Base-by-base conservation (phyloP, 352 stramenopile species). In the Blastocystis sp. region DNA sequence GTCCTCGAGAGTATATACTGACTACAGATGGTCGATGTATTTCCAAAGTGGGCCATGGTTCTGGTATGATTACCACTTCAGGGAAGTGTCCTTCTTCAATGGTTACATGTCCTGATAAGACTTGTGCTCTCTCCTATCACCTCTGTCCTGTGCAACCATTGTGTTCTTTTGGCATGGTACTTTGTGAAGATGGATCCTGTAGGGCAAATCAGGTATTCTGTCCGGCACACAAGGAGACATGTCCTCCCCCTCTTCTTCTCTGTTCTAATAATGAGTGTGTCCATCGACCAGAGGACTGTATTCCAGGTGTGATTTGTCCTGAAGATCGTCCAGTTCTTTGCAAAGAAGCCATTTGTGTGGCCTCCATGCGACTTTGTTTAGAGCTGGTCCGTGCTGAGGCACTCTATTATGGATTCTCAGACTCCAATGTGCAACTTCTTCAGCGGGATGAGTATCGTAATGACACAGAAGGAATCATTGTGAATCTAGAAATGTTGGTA, bases 11-110 rank as follows among this genome's bases (percentile, higher is more conserved):
- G 53, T 66, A 66, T 42, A 54, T 42, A 24, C 48, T 64, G 22
- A 84, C 73, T 5, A 66, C 51, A 5, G 73, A 84, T 44, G 13
- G 68, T 6, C 73, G 73, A 64, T 84, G 73, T 37, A 66, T 84
- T 30, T 60, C 73, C 11, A 33, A 53, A 13, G 17, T 37, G 0
- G 22, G 19, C n/a, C 73, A 60, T 9, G 73, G 53, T 1, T 15
- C 73, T 17, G 17, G 24, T 4, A n/a, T 84, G 17, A 33, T 84
- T 6, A 69, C 42, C 48, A 54, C 42, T 9, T 64, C 73, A 17
- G 73, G 73, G 0, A 22, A 30, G 13, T 84, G 73, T 27, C 73
- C 73, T 37, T 64, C 44, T 1, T 68, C 27, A 7, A 62, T 68
- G 48, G 73, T 84, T 6, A 84, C 48, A 13, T 84, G 73, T 42